phyloP scores from a whole-genome alignment of 1,284 basidiomycete genomes.

The Ustilago shanxiensis region DNA sequence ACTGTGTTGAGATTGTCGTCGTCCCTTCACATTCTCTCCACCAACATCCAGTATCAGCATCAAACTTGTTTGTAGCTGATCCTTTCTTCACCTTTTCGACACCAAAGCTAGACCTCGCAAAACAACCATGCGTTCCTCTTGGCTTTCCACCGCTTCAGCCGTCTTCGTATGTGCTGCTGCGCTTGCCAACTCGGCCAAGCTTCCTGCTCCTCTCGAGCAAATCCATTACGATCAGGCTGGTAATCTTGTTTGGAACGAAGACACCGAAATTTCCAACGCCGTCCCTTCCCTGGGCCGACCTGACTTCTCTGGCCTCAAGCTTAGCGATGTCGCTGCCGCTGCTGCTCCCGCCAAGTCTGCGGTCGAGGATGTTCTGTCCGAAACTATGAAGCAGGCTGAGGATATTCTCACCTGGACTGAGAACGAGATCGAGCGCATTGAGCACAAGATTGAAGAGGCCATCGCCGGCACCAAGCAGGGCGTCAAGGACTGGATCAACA shows the following conservation, averaged over 20 bases:
- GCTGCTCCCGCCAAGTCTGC: slow-evolving; percentile 71
- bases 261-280: slow-evolving; percentile 19
- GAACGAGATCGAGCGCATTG: slow-evolving; percentile 51
- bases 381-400: slow-evolving; percentile 59
- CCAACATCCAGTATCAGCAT: slow-evolving; percentile 16
- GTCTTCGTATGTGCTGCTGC: slow-evolving; percentile 59
- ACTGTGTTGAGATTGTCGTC: neutral
- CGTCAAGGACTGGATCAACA: slow-evolving; percentile 52
- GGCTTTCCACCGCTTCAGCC: slow-evolving; percentile 61
- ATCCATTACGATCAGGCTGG: slow-evolving; percentile 57
- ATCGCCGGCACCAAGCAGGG: slow-evolving; percentile 42
- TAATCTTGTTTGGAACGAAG: slow-evolving; percentile 58
- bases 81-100: neutral
- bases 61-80: neutral
- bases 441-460: slow-evolving; percentile 46
- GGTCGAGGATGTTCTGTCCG: slow-evolving; percentile 70
- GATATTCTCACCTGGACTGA: slow-evolving; percentile 69
- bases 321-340: slow-evolving; percentile 35
- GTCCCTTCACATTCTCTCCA: neutral
- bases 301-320: slow-evolving; percentile 49
- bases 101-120: slow-evolving; percentile 10
- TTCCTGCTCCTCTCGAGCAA: slow-evolving; percentile 54
- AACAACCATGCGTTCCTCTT: slow-evolving; percentile 57
- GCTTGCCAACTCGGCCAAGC: slow-evolving; percentile 50
- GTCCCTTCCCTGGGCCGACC: slow-evolving; percentile 53